Base-by-base conservation (phyloP, 176 grass and related monocot species). In the Leersia perrieri region DNA sequence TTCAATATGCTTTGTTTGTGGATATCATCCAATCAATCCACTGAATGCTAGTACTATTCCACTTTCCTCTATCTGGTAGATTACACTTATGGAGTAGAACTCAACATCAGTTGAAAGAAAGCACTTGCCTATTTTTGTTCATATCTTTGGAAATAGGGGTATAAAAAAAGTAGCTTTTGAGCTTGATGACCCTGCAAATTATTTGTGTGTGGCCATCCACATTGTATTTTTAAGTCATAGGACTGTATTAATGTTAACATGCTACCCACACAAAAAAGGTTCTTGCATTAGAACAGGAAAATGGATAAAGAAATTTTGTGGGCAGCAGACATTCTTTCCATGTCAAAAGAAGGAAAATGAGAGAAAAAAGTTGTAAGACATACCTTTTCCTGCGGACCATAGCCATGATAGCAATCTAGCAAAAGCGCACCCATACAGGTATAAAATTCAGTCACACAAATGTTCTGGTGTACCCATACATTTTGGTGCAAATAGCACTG, bases 341-440 rank as follows among this genome's bases (percentile, higher is more conserved):
- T 78, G 75, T 65, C 61, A 78, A 65, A 66, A 78, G 75, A 47
- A 65, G 36, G 26, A 78, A 78, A 75, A 64, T 60, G 27, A 39
- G 5, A 20, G n/a, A 39, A 39, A 32, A 40, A 65, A 66, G 61
- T 39, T 33, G 60, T 33, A 33, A n/a, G 60, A 62, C 18, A 8
- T 30, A 30, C 22, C 75, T 78, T 78, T 78, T 2, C 20, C 26
- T 45, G 75, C 23, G 5, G 75, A 65, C 75, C 75, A 65, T 42
- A 63, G 60, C 60, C 29, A 55, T 33, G 27, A 73, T 33, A 45
- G 39, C 38, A 23, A 65, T 64, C 60, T 78, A 39, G 51, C 22
- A 22, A 42, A 60, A 77, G 26, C 27, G 65, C 60, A 64, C 60
- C 60, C 3, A 34, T 77, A 63, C 58, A 63, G 18, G 26, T 11